Conservation (phyloP, 2,329 filamentous ascomycete species). For the Aspergillus terreus region DNA sequence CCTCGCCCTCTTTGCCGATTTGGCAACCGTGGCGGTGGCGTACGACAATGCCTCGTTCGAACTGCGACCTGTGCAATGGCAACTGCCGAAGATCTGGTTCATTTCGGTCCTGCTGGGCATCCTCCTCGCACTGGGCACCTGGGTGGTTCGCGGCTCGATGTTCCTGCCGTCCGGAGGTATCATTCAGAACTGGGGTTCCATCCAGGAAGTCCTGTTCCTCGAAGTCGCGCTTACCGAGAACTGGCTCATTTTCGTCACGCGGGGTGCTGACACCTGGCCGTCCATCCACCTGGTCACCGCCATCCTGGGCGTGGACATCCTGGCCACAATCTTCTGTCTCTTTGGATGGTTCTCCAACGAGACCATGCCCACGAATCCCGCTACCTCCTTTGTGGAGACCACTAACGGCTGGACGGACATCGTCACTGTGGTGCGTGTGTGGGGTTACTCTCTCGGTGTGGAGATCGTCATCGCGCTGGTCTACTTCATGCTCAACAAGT, state of each 20-base stretch:
- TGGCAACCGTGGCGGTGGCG: conserved; percentile 76
- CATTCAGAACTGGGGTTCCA: conserved; percentile 69
- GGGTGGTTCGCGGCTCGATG: conserved; percentile 68
- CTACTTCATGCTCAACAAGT: conserved; percentile 46
- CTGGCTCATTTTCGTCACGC: conserved; percentile 95
- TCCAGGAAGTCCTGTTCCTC: conserved; percentile 79
- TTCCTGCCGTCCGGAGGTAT: conserved; percentile 68
- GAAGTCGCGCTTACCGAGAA: conserved; percentile 90
- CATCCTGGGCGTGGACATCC: conserved; percentile 66
- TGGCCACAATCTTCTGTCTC: conserved; percentile 70
- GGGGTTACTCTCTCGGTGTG: conserved; percentile 49
- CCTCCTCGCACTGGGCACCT: conserved; percentile 67
- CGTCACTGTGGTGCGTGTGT: conserved; percentile 50
- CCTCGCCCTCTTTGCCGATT: conserved; percentile 73
- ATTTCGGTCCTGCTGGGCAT: conserved; percentile 59
- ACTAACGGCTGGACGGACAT: conserved; percentile 58
- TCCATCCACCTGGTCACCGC: conserved; percentile 69
- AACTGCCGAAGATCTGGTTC: conserved; percentile 78
- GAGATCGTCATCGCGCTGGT: conserved; percentile 51
- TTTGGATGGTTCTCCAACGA: conserved; percentile 70
- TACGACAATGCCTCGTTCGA: conserved; percentile 81
- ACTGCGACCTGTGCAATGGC: conserved; percentile 73
- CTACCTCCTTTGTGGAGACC: conserved; percentile 29
- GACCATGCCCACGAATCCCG: conserved; percentile 30
- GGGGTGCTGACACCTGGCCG: conserved; percentile 70